These are phyloP conservation scores for Saturnispora sekii DNA, from an alignment of 805 yeast species.

Conservation along the genomic window DNA sequence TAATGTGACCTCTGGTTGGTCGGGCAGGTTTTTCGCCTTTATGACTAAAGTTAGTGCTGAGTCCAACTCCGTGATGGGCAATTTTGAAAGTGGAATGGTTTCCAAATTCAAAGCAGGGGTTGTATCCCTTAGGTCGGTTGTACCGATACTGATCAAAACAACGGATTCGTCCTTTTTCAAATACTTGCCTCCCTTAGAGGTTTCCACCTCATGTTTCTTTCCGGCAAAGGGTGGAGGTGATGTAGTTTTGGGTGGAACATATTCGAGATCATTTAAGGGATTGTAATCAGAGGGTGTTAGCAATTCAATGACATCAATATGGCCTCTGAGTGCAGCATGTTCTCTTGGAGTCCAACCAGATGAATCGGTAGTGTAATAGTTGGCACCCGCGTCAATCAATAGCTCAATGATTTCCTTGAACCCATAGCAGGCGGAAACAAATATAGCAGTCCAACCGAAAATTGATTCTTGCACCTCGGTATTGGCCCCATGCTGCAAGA, in stretches of 20 bases:
- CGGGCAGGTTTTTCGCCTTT: slow-evolving; percentile 31
- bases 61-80: slow-evolving; percentile 75
- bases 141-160: slow-evolving; percentile 75
- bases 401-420: slow-evolving; percentile 43
- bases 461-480: slow-evolving; percentile 66
- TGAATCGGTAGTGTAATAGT: slow-evolving; percentile 51
- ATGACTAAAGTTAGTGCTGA: slow-evolving; percentile 76
- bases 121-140: slow-evolving; percentile 62
- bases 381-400: slow-evolving; percentile 46
- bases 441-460: slow-evolving; percentile 93
- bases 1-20: slow-evolving; percentile 46
- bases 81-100: slow-evolving; percentile 64
- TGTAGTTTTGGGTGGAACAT: neutral
- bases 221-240: slow-evolving; percentile 19
- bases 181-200: slow-evolving; percentile 29
- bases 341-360: slow-evolving; percentile 98
- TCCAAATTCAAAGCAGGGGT: slow-evolving; percentile 57
- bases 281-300: slow-evolving; percentile 42
- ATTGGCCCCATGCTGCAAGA: slow-evolving; percentile 54
- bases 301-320: slow-evolving; percentile 55
- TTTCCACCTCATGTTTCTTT: slow-evolving; percentile 14
- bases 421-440: slow-evolving; percentile 86
- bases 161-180: slow-evolving; percentile 55
- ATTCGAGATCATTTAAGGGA: slow-evolving; percentile 21
- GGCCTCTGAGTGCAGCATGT: slow-evolving; percentile 88